Evolutionary conservation across 164 flowering plant genomes (phyloP), one percentile per base, ranked within the genome.

Genomic region (Tetrastigma voinierianum): DNA sequence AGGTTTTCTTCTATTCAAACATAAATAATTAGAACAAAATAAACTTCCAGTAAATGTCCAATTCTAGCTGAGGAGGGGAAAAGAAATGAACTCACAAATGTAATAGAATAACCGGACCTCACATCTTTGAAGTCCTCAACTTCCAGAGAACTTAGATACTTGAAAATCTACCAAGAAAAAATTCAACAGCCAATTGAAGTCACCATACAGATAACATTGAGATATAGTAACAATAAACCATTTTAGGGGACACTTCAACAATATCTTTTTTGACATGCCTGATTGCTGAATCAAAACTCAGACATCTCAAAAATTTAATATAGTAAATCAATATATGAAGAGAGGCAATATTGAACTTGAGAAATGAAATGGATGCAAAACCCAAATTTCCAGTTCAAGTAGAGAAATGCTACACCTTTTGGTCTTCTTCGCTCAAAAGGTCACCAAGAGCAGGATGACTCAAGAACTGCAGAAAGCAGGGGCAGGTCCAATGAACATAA

Each of bases 371-470:
- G 17, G 46, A 3, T 45, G 3, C 44, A 55, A 10, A 69, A 32
- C 44, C 18, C 16, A 52, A 16, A 40, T n/a, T 18, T 19, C 40
- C 4, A 57, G 54, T 48, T 75, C 15, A 56, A 48, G n/a, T 10
- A 17, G 32, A 1, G 12, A 65, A 57, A 65, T 51, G 18, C 15
- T 64, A 71, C 71, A 93, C 97, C 96, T 90, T 88, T 56, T 88
- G 90, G 73, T 94, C 98, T 65, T 91, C 96, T 52, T 86, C 95
- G 19, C 57, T 84, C 79, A 90, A 70, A 52, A 94, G 90, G 24
- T 80, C 87, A 69, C 83, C 70, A 47, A 93, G 86, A 66, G 82
- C 89, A 71, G 98, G 98, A 74, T 93, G 98, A 74, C 96, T 90
- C 64, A 88, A 32, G 73, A 93, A 88, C 98, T 93, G 86, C 77